Conservation (phyloP, 2,329 filamentous ascomycete species). For the Penicillium sp. region DNA sequence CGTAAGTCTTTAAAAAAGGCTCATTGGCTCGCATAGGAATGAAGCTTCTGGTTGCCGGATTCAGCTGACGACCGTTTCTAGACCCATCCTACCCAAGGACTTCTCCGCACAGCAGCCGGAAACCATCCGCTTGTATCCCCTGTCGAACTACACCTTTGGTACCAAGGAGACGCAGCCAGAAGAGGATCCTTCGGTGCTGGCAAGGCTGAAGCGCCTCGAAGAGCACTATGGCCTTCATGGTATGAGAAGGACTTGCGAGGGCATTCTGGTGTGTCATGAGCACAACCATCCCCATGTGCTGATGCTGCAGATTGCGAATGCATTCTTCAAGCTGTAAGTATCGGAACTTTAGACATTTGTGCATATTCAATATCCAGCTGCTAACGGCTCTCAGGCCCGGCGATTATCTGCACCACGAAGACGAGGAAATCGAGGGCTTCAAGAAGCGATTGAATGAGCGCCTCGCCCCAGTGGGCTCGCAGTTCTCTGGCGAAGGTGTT, state of each 20-base stretch:
- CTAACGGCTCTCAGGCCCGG: conserved; percentile 61
- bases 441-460: conserved; percentile 89
- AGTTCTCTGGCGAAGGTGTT: conserved; percentile 77
- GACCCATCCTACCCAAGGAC: conserved; percentile 72
- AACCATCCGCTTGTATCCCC: conserved; percentile 86
- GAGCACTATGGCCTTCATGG: conserved; percentile 90
- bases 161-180: conserved; percentile 98
- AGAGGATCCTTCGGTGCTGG: conserved; percentile 92
- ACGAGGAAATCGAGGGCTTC: conserved; percentile 93
- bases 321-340: conserved; percentile 88
- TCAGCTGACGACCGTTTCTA: conserved; percentile 29
- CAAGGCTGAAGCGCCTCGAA: conserved; percentile 88
- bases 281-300: conserved; percentile 98
- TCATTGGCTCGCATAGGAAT: not conserved
- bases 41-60: too few species aligned
- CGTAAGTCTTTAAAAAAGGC: conserved; percentile 42
- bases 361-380: not conserved
- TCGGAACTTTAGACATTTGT: not conserved
- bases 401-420: conserved; percentile 82
- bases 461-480: conserved; percentile 83
- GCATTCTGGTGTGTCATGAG: conserved; percentile 95
- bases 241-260: conserved; percentile 96
- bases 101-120: conserved; percentile 89
- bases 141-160: conserved; percentile 98
- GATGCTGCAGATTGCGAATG: conserved; percentile 99